Evolutionary conservation across 2,329 filamentous ascomycete species (phyloP).

Genomic region (Coniella vitis): DNA sequence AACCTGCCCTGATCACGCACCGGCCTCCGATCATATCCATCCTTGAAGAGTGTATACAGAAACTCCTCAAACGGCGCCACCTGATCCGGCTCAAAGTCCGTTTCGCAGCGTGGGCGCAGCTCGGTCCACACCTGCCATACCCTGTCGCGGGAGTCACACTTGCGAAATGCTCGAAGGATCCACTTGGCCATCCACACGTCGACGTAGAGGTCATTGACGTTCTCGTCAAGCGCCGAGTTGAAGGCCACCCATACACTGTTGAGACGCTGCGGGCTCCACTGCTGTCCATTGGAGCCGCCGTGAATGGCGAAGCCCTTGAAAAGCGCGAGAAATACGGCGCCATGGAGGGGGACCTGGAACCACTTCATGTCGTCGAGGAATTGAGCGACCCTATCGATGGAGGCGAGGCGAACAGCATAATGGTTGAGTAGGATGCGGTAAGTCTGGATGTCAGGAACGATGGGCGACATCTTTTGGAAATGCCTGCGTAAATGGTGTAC

Average conservation of each 20-base stretch:
- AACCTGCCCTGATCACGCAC: constrained; percentile 11
- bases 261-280: constrained; percentile 68
- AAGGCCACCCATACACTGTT: constrained; percentile 61
- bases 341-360: constrained; percentile 62
- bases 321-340: constrained; percentile 70
- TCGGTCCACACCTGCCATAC: constrained; percentile 49
- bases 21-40: constrained; percentile 24
- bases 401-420: constrained; percentile 60
- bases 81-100: constrained; percentile 28
- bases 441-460: constrained; percentile 70
- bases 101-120: constrained; percentile 41
- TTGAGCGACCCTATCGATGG: constrained; percentile 63
- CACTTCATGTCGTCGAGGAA: constrained; percentile 75
- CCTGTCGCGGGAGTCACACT: constrained; percentile 44
- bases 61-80: constrained; percentile 29
- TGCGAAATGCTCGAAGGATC: constrained; percentile 56
- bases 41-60: constrained; percentile 39
- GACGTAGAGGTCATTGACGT: constrained; percentile 41
- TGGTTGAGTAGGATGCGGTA: constrained; percentile 75
- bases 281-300: constrained; percentile 55
- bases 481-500: constrained; percentile 36
- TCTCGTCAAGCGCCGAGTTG: constrained; percentile 44
- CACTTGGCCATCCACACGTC: constrained; percentile 56
- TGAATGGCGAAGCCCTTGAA: constrained; percentile 76
- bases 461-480: constrained; percentile 56